phyloP scores from a whole-genome alignment of 148 eudicot species.

The Persicaria tinctoria region DNA sequence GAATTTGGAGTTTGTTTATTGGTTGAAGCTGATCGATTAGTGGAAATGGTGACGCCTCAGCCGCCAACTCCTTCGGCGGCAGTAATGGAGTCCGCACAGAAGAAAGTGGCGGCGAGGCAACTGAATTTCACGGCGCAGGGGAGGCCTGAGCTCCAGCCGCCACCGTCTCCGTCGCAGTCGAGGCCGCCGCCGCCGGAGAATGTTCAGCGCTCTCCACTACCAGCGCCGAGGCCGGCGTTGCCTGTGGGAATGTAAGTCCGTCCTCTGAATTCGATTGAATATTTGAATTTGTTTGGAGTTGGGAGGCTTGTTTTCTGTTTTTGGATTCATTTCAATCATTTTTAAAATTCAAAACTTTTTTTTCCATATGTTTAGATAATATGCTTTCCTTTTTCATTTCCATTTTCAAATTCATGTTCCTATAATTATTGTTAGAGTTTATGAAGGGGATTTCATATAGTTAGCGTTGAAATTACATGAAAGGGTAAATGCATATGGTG shows the following conservation, averaged over 20 bases:
- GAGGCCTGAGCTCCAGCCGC: slow-evolving; percentile 12
- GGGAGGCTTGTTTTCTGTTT: neutral
- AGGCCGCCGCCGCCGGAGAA: neutral
- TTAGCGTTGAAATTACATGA: neutral
- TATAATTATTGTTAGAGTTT: neutral
- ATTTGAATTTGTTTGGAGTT: neutral
- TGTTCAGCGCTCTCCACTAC: slow-evolving; percentile 9
- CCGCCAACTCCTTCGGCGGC: slow-evolving; percentile 9
- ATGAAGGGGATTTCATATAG: neutral
- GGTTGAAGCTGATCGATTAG: neutral
- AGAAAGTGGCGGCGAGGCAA: slow-evolving; percentile 13
- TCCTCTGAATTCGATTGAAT: neutral
- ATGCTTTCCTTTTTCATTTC: neutral
- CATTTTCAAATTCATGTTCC: neutral
- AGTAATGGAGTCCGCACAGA: slow-evolving; percentile 11
- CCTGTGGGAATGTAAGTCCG: slow-evolving; percentile 12
- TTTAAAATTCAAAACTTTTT: neutral
- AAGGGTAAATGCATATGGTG: neutral
- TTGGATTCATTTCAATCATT: neutral
- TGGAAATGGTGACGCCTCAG: slow-evolving; percentile 11
- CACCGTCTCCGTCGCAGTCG: neutral
- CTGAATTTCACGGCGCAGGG: slow-evolving; percentile 12
- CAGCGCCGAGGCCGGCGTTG: slow-evolving; percentile 2
- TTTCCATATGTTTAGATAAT: neutral
- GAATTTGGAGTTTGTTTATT: neutral